Evolutionary conservation across 192 early-diverging fungal genomes (phyloP).

Genomic region (Backusella tarrabulga): DNA sequence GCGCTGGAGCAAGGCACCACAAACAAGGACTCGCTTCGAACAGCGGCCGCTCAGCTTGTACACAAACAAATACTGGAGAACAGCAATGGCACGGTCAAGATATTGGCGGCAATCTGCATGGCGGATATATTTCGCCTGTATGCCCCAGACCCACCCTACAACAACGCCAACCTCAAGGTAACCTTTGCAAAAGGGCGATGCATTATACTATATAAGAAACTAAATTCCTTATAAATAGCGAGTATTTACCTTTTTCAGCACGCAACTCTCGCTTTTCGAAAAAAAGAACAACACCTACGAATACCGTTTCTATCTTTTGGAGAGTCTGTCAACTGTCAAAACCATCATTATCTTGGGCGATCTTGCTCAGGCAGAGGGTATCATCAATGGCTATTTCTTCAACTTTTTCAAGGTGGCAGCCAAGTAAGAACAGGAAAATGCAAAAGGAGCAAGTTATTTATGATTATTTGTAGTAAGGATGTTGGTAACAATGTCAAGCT

Average conservation of each 20-base stretch:
- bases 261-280: slow-evolving; percentile 69
- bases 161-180: slow-evolving; percentile 70
- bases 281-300: slow-evolving; percentile 63
- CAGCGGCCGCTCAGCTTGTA: slow-evolving; percentile 66
- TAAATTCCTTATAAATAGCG: slow-evolving; percentile 34
- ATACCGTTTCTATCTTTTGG: slow-evolving; percentile 83
- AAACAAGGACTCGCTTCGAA: slow-evolving; percentile 64
- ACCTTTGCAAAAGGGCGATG: neutral
- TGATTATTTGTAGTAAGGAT: slow-evolving; percentile 45
- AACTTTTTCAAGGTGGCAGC: slow-evolving; percentile 58
- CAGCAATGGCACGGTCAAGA: slow-evolving; percentile 78
- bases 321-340: slow-evolving; percentile 82
- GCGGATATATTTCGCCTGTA: slow-evolving; percentile 90
- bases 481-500: slow-evolving; percentile 77
- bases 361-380: slow-evolving; percentile 64
- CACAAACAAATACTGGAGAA: slow-evolving; percentile 66
- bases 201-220: neutral
- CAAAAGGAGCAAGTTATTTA: neutral
- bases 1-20: slow-evolving; percentile 75
- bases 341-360: slow-evolving; percentile 80
- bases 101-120: slow-evolving; percentile 80
- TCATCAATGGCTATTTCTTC: slow-evolving; percentile 70
- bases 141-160: slow-evolving; percentile 93
- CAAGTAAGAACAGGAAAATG: neutral
- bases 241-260: slow-evolving; percentile 83